A percentile compares a stretch with the other conserved stretches of the same genome.
Conservation (phyloP, 495 filamentous ascomycete genomes). For the Daldinia grandis region DNA sequence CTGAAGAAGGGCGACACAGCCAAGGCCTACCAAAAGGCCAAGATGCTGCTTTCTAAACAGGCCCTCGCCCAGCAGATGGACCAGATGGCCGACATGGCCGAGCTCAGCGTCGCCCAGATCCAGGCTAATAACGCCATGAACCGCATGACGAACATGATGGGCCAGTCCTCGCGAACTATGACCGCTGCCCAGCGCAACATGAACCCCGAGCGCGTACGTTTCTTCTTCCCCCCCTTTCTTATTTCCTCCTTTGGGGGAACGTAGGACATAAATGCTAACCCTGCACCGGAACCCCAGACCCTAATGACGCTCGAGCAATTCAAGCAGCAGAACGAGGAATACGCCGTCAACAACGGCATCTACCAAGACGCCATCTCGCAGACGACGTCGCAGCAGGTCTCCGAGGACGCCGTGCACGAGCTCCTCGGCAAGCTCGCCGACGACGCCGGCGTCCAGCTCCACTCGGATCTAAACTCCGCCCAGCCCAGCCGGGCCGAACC, state of each 20-base stretch:
- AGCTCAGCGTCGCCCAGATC: constrained; percentile 60
- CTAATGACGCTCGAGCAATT: constrained; percentile 76
- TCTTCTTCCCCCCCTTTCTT: not conserved
- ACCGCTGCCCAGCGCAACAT: constrained; percentile 76
- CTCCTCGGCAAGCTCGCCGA: constrained; percentile 82
- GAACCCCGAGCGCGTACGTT: constrained; percentile 71
- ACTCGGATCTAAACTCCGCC: constrained; percentile 71
- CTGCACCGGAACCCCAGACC: constrained; percentile 40
- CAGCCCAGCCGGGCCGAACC: constrained; percentile 63
- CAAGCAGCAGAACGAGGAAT: constrained; percentile 83
- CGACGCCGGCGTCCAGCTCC: constrained; percentile 79
- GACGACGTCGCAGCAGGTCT: constrained; percentile 76
- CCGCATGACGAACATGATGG: constrained; percentile 64
- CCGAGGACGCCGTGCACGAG: constrained; percentile 84
- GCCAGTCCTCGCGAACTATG: constrained; percentile 59
- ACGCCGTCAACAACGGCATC: constrained; percentile 82
- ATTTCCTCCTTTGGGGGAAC: not conserved
- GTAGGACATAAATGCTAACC: constrained; percentile 14
- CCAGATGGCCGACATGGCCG: constrained; percentile 63
- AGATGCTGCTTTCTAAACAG: constrained; percentile 62
- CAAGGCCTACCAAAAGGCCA: constrained; percentile 84
- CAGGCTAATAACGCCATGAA: constrained; percentile 65
- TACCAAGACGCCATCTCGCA: constrained; percentile 83
- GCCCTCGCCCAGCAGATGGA: constrained; percentile 63
- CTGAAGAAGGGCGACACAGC: constrained; percentile 76